Base-by-base conservation (phyloP, 208 protist species). In the Leishmania aethiopica region DNA sequence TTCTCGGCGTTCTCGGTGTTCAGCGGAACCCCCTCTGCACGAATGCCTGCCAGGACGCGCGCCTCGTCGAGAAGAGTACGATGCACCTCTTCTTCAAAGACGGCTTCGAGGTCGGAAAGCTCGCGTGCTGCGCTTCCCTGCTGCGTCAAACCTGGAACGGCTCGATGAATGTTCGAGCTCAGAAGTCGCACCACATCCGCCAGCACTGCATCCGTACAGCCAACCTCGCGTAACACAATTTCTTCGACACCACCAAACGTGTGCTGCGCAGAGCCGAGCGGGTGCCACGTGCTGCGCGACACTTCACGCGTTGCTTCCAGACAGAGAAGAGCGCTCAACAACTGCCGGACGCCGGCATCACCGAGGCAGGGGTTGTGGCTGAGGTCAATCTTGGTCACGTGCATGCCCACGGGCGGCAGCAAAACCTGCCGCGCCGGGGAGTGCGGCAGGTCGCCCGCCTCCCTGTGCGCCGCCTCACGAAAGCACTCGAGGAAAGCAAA, bases 341-440 rank as follows among this genome's bases (percentile, higher is more conserved):
- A 51, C 51, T 77, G 32, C 8, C 66, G 49, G 22, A 89, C 64
- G 32, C 80, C 76, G 15, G 42, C 7, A 66, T 77, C 78, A 1
- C 80, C 77, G 45, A 87, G 7, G 67, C 64, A 32, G 13, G 59
- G 5, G 25, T 78, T 87, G 66, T 87, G 57, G 28, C 84, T 89
- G 17, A 89, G 59, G 59, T 89, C 86, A 22, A 87, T 40, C 28
- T 74, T 70, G 2, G 80, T 84, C 4, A 89, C 19, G 28, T 75
- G 74, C 2, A 42, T 49, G 32, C 71, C 40, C 22, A 79, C 4
- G 17, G 11, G 35, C 22, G 66, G 51, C 28, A 13, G 49, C 28
- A 66, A 15, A 8, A 40, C 32, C 13, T 40, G 32, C 13, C n/a
- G 32, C 32, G 10, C 75, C 62, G 45, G 40, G 51, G 72, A 62